Percentiles rank a stretch among this genome's conserved stretches.
Evolutionary conservation across 2,329 filamentous ascomycete genomes (phyloP).

Genomic region (Pezicula carpinea): DNA sequence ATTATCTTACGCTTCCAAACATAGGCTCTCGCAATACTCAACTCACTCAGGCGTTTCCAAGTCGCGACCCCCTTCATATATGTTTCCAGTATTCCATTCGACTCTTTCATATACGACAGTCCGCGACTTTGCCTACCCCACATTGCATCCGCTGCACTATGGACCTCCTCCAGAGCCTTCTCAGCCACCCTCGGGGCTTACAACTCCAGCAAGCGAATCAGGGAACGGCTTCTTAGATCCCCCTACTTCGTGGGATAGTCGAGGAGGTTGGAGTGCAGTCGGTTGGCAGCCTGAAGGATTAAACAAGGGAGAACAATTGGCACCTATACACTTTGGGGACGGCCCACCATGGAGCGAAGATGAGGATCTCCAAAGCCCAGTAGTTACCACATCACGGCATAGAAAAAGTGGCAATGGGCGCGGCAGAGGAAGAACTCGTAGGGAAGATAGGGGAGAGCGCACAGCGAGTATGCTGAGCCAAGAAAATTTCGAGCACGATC

Average conservation of each 20-base stretch:
- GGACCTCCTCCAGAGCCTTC: slow-evolving; percentile 77
- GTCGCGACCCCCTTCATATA: slow-evolving; percentile 75
- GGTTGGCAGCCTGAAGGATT: slow-evolving; percentile 37
- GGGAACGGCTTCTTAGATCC: slow-evolving; percentile 76
- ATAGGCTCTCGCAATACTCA: slow-evolving; percentile 81
- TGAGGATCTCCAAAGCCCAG: slow-evolving; percentile 86
- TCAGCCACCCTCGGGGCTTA: slow-evolving; percentile 67
- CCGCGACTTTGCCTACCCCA: slow-evolving; percentile 90
- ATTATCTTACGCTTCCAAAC: slow-evolving; percentile 73
- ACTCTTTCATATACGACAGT: slow-evolving; percentile 85
- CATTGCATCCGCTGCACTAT: slow-evolving; percentile 83
- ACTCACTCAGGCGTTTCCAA: slow-evolving; percentile 60
- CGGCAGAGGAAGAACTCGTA: slow-evolving; percentile 42
- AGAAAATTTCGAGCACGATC: slow-evolving; percentile 51
- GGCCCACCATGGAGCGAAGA: slow-evolving; percentile 94
- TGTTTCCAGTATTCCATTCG: slow-evolving; percentile 79
- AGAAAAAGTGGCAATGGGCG: slow-evolving; percentile 51
- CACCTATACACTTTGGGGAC: slow-evolving; percentile 79
- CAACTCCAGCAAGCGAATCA: slow-evolving; percentile 79
- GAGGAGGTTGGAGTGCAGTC: slow-evolving; percentile 52
- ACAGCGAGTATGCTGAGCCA: slow-evolving; percentile 40
- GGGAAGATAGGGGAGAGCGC: slow-evolving; percentile 33
- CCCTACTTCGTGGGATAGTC: slow-evolving; percentile 69
- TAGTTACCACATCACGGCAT: slow-evolving; percentile 78
- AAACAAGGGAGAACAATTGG: slow-evolving; percentile 64